Conservation (phyloP, 2,329 filamentous ascomycete species). For the Bipolaris victoriae region DNA sequence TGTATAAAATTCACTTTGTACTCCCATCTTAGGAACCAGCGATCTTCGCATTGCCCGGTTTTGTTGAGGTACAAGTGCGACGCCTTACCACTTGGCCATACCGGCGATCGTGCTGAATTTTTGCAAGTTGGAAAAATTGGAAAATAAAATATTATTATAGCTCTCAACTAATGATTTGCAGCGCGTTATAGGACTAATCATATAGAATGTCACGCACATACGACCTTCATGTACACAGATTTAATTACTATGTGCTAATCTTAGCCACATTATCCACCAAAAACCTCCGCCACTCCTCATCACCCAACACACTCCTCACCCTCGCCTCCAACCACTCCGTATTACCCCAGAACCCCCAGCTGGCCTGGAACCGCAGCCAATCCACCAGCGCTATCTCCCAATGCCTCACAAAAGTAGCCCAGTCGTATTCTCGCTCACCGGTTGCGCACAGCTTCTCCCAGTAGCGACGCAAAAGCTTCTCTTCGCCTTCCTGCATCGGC, state of each 20-base stretch:
- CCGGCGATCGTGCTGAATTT: neutral
- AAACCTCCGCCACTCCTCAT: constrained; percentile 28
- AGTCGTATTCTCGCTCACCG: constrained; percentile 56
- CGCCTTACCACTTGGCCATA: constrained; percentile 34
- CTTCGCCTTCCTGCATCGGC: constrained; percentile 60
- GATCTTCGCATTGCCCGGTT: constrained; percentile 26
- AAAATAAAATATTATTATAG: neutral
- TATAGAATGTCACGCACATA: too few relatives aligned
- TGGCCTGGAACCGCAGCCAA: constrained; percentile 61
- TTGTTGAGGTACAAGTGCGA: constrained; percentile 27
- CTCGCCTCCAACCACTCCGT: constrained; percentile 46
- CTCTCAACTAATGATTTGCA: too few relatives aligned
- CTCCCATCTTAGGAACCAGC: too few relatives aligned
- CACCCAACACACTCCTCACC: constrained; percentile 35
- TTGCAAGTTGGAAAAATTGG: too few relatives aligned
- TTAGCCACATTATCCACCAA: constrained; percentile 22
- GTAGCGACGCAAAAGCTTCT: constrained; percentile 60
- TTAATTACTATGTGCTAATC: neutral
- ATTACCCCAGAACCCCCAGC: constrained; percentile 49
- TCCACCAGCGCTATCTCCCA: constrained; percentile 73
- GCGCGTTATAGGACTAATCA: too few relatives aligned
- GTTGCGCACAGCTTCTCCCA: constrained; percentile 45
- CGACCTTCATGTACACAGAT: neutral
- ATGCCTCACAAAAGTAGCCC: constrained; percentile 62
- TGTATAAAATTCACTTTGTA: too few relatives aligned